Conservation (phyloP, 306 rosid genomes). For the Cucurbita ficifolia region DNA sequence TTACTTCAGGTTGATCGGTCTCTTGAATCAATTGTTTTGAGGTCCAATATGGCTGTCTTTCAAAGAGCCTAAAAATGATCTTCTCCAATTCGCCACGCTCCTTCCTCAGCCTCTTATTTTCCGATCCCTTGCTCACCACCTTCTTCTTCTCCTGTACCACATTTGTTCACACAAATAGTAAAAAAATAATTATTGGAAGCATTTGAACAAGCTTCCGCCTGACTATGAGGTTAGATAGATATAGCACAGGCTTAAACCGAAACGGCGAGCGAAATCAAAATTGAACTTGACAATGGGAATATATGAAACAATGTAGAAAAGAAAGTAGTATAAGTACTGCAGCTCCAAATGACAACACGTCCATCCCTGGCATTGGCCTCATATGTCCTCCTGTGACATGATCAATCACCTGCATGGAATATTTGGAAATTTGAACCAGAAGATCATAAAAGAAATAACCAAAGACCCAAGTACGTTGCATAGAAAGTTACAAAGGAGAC, state of each 20-base stretch:
- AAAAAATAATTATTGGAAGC: neutral
- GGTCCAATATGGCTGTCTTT: conserved; percentile 65
- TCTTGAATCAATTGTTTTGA: conserved; percentile 62
- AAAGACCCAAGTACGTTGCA: neutral
- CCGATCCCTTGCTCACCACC: conserved; percentile 33
- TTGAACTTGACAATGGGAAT: neutral
- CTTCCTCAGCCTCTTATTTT: conserved; percentile 65
- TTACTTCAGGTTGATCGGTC: conserved; percentile 93
- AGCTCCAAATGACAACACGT: conserved; percentile 30
- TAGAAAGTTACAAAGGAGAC: conserved; percentile 23
- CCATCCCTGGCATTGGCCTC: conserved; percentile 85
- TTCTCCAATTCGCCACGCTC: conserved; percentile 81
- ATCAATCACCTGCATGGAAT: conserved; percentile 48
- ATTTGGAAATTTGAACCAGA: conserved; percentile 1
- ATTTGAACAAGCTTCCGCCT: neutral
- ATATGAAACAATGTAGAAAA: neutral
- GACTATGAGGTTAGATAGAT: neutral
- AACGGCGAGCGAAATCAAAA: neutral
- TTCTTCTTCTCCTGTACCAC: conserved; percentile 66
- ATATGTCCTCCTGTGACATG: conserved; percentile 67
- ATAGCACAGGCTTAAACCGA: neutral
- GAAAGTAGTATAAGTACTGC: conserved; percentile 27
- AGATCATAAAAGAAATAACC: neutral
- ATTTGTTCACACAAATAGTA: neutral
- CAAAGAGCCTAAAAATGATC: conserved; percentile 71